Evolutionary conservation across 139 green algal species (phyloP), one percentile per base, ranked within the genome.

Genomic region (Parachlorella kessleri): DNA sequence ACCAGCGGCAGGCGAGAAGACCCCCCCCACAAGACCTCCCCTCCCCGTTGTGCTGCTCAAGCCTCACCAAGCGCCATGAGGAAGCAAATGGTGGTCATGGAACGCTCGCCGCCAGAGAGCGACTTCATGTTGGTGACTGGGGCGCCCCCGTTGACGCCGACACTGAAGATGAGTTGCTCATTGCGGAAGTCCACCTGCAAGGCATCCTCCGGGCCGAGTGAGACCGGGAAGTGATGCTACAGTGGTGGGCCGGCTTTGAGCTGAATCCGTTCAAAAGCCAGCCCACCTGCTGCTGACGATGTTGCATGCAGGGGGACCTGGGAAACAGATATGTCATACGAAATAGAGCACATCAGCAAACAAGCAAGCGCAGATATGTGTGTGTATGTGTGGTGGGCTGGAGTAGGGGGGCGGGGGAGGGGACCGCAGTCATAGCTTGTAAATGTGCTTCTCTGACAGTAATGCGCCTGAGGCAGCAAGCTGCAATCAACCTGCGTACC

Each of bases 21-120:
- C 53, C 14, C 18, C 59, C 33, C 26, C 59, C 32, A 42, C 32
- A 41, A 28, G 28, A 9, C 6, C 23, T 36, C 35, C 23, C 35
- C 18, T n/a, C n/a, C n/a, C n/a, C n/a, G n/a, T n/a, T n/a, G n/a
- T n/a, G n/a, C n/a, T n/a, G n/a, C n/a, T n/a, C n/a, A n/a, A n/a
- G n/a, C n/a, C n/a, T n/a, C 55, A 54, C 95, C 96, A 26, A 99
- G 81, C 1, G 96, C 88, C 59, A 99, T 85, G 55, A 94, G 86
- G 78, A 98, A 94, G 18, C 90, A 79, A 21, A 99, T 87, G 5
- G 95, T 98, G 21, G 92, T 89, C 78, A 92, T 95, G 63, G 90
- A 97, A 39, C 92, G 88, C 91, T 99, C 96, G 37, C 96, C 96
- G 48, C 95, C 95, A 23, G 82, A 91, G 30, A 95, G 81, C 37